These are phyloP conservation scores for Mycena rosella DNA, from an alignment of 768 basidiomycete species.

Conservation along the genomic window DNA sequence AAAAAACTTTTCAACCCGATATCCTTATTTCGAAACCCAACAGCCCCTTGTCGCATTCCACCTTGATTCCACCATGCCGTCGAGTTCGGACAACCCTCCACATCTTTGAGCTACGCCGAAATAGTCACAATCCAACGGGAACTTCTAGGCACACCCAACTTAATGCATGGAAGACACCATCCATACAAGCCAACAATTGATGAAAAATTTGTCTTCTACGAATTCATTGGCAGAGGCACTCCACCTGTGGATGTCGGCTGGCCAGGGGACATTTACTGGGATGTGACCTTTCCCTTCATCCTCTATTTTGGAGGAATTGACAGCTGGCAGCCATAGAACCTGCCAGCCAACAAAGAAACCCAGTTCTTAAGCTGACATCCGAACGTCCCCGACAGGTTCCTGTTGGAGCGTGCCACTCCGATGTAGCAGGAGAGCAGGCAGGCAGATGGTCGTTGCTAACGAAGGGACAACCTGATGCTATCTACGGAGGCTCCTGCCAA, in stretches of 20 bases:
- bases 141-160: background rate
- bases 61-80: too few species aligned
- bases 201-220: background rate
- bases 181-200: background rate
- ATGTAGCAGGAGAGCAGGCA: too few species aligned
- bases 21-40: too few species aligned
- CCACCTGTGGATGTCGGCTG: slow-evolving; percentile 2
- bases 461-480: too few species aligned
- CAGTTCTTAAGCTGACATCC: slow-evolving; percentile 4
- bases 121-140: background rate
- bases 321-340: slow-evolving; percentile 2
- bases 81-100: background rate
- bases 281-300: background rate
- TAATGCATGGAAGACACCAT: background rate
- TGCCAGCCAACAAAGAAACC: background rate
- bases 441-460: too few species aligned
- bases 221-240: background rate
- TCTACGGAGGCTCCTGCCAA: too few species aligned
- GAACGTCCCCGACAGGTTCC: background rate
- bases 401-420: background rate
- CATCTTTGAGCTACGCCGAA: background rate
- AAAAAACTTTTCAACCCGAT: too few species aligned
- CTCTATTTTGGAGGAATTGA: background rate
- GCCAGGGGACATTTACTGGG: slow-evolving; percentile 7
- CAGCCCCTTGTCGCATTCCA: too few species aligned